Evolutionary conservation across 1,284 basidiomycete genomes (phyloP).

Genomic region (Leccinum subrobustum): DNA sequence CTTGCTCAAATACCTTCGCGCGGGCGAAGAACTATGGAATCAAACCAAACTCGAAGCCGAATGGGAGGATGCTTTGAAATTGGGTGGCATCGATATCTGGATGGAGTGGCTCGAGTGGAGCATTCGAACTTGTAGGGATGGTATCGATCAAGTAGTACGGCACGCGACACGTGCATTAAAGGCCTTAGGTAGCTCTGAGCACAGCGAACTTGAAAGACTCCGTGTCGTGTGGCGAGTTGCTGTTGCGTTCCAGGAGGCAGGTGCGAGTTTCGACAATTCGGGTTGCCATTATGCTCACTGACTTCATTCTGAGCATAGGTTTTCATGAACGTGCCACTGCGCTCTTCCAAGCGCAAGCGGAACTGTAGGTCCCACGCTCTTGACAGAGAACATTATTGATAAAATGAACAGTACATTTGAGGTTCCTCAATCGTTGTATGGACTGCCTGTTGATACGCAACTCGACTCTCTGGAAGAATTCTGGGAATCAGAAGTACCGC

Average conservation of each 20-base stretch:
- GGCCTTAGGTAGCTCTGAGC: conserved; percentile 38
- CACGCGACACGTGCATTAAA: conserved; percentile 46
- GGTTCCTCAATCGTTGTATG: conserved; percentile 43
- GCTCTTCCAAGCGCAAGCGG: conserved; percentile 75
- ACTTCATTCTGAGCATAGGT: conserved; percentile 37
- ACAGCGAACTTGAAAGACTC: conserved; percentile 55
- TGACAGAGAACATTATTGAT: conserved; percentile 2
- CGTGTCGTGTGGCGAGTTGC: conserved; percentile 71
- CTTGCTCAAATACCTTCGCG: conserved; percentile 62
- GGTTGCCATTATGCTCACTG: conserved; percentile 8
- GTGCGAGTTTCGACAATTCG: conserved; percentile 42
- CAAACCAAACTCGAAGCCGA: conserved; percentile 53
- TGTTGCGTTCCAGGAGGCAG: conserved; percentile 71
- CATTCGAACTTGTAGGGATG: conserved; percentile 44
- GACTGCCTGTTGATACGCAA: conserved; percentile 43
- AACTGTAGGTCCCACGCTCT: conserved; percentile 52
- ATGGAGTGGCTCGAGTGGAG: conserved; percentile 79
- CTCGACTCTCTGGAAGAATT: conserved; percentile 66
- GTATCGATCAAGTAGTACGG: conserved; percentile 51
- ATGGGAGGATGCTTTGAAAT: conserved; percentile 69
- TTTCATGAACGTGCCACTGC: conserved; percentile 66
- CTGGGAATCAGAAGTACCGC: conserved; percentile 72
- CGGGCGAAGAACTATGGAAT: conserved; percentile 72
- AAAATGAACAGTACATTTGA: conserved; percentile 49
- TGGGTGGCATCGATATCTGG: conserved; percentile 54